Percentiles rank a stretch among this genome's conserved stretches.
Conservation (phyloP, 495 filamentous ascomycete species). For the Hypoxylon crocopeplum region DNA sequence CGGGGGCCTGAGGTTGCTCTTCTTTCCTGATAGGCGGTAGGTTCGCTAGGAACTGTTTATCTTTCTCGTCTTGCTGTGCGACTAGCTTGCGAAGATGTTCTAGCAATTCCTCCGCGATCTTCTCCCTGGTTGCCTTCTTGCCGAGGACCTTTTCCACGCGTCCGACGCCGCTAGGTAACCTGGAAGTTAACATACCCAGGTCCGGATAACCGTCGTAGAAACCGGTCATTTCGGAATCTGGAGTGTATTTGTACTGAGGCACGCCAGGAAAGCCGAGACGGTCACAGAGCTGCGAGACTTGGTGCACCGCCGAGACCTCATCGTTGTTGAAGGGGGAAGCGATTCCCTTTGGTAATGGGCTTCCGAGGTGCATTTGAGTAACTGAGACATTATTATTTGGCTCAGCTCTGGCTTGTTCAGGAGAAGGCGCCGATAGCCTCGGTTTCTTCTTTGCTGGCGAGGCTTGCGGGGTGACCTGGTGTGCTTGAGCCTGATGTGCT, state of each 20-base stretch:
- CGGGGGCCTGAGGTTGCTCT: background rate
- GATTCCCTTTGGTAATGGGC: constrained; percentile 2
- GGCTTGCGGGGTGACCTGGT: constrained; percentile 2
- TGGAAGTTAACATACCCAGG: constrained; percentile 7
- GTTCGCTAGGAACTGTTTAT: constrained; percentile 2
- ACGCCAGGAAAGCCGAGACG: background rate
- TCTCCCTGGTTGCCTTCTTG: constrained; percentile 37
- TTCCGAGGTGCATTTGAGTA: constrained; percentile 6
- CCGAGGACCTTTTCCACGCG: constrained; percentile 34
- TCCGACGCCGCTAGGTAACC: constrained; percentile 33
- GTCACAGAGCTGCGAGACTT: constrained; percentile 7
- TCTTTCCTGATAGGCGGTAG: constrained; percentile 1
- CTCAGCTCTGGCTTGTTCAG: constrained; percentile 8
- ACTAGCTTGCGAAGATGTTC: constrained; percentile 26
- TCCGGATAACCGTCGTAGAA: constrained; percentile 24
- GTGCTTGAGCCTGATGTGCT: background rate
- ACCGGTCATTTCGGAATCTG: background rate
- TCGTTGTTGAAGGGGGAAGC: constrained; percentile 29
- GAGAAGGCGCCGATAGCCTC: constrained; percentile 14
- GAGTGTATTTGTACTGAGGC: background rate
- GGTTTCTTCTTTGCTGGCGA: constrained; percentile 23
- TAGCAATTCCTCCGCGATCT: constrained; percentile 42
- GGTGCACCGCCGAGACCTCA: constrained; percentile 15
- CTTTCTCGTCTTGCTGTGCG: constrained; percentile 4
- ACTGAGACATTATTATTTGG: constrained; percentile 32